Evolutionary conservation across 2,329 filamentous ascomycete genomes (phyloP), one percentile per base, ranked within the genome.

Genomic region (Rugonectria rugulosa): DNA sequence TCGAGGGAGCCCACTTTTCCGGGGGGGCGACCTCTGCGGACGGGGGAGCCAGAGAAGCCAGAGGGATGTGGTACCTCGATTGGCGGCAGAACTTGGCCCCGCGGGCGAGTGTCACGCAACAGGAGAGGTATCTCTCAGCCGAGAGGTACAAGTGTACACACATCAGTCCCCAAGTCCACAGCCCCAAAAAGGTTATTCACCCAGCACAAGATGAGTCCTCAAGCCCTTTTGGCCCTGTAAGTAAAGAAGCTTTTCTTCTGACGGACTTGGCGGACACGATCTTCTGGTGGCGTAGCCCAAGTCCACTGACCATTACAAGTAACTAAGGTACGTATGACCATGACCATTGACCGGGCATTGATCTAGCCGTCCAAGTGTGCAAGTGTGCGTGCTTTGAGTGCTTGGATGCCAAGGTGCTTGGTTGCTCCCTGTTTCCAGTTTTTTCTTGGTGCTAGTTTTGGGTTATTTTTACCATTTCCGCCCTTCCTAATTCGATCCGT

Each of bases 1-100:
- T 60, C 53, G 52, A 43, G 38, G 62, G n/a, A 52, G 57, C 60
- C 65, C 65, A 68, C 61, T 68, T 67, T 68, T 67, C 52, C 58
- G 47, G n/a, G n/a, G n/a, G n/a, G n/a, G 32, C 36, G 36, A 44
- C 61, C 58, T 54, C 54, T 48, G 32, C 53, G 21, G 23, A 45
- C 19, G 21, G 20, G 47, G n/a, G n/a, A n/a, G n/a, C n/a, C n/a
- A n/a, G n/a, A n/a, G n/a, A n/a, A 51, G 48, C 38, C 38, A 45
- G 36, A 19, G 10, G 36, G 36, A 14, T 15, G 26, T 17, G 37
- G 51, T 54, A 54, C 51, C 24, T 8, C 29, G 9, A 23, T 24
- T 36, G 17, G 27, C 26, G 4, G 17, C 9, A 32, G 6, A 40
- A 55, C 52, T n/a, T 55, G 41, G 24, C 10, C 10, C n/a, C 6